Percentiles rank a stretch among this genome's conserved stretches.
Conservation (phyloP, 768 basidiomycete genomes). For the Pleurotus djamor region DNA sequence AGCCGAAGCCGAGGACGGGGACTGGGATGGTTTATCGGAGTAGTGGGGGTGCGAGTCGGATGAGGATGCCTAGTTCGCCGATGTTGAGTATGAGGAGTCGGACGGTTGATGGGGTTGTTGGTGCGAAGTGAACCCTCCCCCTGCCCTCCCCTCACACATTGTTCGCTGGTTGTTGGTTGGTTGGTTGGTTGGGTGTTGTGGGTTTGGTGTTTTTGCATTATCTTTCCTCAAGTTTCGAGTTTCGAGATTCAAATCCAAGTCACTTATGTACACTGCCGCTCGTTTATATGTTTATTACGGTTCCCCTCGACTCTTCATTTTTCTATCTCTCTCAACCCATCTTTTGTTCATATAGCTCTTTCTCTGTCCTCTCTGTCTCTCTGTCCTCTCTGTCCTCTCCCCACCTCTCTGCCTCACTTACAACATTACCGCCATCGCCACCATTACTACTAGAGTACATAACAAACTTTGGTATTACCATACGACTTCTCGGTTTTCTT, state of each 20-base stretch:
- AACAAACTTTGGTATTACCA: too few relatives aligned
- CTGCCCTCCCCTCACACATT: too few relatives aligned
- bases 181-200: not conserved
- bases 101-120: too few relatives aligned
- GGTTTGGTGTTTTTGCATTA: not conserved
- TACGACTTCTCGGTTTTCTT: too few relatives aligned
- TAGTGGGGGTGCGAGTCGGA: constrained; percentile 10
- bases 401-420: too few relatives aligned
- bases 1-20: constrained; percentile 58
- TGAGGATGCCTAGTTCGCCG: constrained; percentile 9
- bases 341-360: not conserved
- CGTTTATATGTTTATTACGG: not conserved
- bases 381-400: too few relatives aligned
- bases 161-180: too few relatives aligned
- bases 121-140: too few relatives aligned
- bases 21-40: constrained; percentile 70
- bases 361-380: too few relatives aligned
- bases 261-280: not conserved
- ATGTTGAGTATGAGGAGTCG: not conserved
- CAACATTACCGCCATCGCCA: too few relatives aligned
- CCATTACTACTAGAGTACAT: too few relatives aligned
- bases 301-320: not conserved
- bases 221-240: not conserved
- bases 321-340: not conserved
- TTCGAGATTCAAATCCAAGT: not conserved